Percentiles rank a stretch among this genome's conserved stretches.
Evolutionary conservation across 257 asterid genomes (phyloP).

Genomic region (Nemophila menziesii): DNA sequence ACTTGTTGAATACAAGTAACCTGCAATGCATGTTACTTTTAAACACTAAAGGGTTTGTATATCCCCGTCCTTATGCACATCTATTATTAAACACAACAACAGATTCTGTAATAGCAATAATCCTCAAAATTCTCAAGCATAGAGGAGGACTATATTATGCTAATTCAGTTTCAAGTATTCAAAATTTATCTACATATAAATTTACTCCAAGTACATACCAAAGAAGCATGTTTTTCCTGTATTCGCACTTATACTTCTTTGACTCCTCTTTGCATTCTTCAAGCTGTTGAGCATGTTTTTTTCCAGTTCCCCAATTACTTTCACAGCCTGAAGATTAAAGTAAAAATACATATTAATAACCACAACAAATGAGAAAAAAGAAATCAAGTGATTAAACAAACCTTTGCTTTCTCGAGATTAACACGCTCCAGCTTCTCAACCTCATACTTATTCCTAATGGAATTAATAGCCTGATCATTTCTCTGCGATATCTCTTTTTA

Average conservation of each 20-base stretch:
- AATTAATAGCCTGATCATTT: slow-evolving; percentile 90
- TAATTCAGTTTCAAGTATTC: background rate
- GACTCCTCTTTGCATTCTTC: slow-evolving; percentile 64
- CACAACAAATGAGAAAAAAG: slow-evolving; percentile 9
- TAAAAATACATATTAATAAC: slow-evolving; percentile 10
- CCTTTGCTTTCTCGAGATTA: slow-evolving; percentile 83
- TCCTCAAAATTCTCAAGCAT: too few species aligned
- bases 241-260: slow-evolving; percentile 43
- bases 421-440: slow-evolving; percentile 68
- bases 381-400: slow-evolving; percentile 16
- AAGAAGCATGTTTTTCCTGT: slow-evolving; percentile 70
- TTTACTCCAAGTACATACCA: slow-evolving; percentile 59
- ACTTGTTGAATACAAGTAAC: slow-evolving; percentile 55
- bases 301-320: slow-evolving; percentile 51
- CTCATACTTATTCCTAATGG: slow-evolving; percentile 76
- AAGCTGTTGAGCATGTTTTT: slow-evolving; percentile 47
- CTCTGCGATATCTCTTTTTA: slow-evolving; percentile 90
- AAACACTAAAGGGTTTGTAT: background rate
- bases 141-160: too few species aligned
- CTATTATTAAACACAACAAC: background rate
- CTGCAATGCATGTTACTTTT: slow-evolving; percentile 24
- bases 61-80: background rate
- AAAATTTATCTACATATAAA: too few species aligned
- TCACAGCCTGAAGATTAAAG: slow-evolving; percentile 52
- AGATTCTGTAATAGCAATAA: too few species aligned